These are phyloP conservation scores for Passalora sequoiae DNA, from an alignment of 2,329 filamentous ascomycete genomes.

Conservation along the genomic window DNA sequence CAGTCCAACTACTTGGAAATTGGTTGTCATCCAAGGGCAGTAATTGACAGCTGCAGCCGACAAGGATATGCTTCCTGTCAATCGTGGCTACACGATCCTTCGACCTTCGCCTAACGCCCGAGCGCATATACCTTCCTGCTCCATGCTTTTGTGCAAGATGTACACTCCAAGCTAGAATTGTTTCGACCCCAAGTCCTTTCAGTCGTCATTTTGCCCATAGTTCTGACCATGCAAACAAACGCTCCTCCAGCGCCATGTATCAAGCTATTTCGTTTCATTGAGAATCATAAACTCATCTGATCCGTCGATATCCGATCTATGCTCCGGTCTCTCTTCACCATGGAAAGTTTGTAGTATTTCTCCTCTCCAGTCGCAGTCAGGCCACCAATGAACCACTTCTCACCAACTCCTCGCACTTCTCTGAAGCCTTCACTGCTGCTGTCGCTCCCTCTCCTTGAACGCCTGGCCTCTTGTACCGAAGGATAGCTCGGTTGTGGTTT, in stretches of 20 bases:
- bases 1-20: neutral
- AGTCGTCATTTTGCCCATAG: neutral
- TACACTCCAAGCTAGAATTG: constrained; percentile 2
- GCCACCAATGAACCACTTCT: constrained; percentile 79
- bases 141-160: constrained; percentile 5
- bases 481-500: constrained; percentile 32
- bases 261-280: constrained; percentile 1
- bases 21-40: neutral
- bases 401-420: constrained; percentile 66
- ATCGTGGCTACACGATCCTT: neutral
- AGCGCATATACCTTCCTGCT: neutral
- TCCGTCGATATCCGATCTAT: constrained; percentile 71
- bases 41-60: constrained; percentile 1
- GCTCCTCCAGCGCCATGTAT: constrained; percentile 11
- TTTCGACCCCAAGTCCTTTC: neutral
- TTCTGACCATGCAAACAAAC: neutral
- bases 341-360: constrained; percentile 73
- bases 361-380: constrained; percentile 72
- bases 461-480: constrained; percentile 29
- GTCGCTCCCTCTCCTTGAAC: constrained; percentile 61
- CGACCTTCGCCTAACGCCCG: neutral
- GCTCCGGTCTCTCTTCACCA: constrained; percentile 67
- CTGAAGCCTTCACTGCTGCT: constrained; percentile 71
- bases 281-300: constrained; percentile 62
- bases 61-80: neutral